phyloP scores from a whole-genome alignment of 768 basidiomycete genomes.

The Kwoniella sp. region DNA sequence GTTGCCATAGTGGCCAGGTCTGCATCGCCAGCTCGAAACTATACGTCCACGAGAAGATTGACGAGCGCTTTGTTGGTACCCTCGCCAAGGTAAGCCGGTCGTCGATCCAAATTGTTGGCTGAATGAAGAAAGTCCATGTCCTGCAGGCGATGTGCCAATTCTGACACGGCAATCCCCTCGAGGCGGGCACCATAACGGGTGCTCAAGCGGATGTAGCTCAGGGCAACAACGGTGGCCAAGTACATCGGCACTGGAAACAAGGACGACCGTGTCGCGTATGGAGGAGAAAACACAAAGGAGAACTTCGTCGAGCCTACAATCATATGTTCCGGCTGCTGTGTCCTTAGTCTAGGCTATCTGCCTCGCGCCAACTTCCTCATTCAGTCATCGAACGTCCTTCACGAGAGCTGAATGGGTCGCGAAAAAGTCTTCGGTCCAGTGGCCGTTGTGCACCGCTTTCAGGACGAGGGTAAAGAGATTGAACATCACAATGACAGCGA shows the following conservation, averaged over 20 bases:
- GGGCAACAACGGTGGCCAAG: background rate
- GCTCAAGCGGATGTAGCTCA: background rate
- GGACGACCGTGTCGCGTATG: background rate
- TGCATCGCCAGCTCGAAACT: background rate
- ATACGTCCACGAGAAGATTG: background rate
- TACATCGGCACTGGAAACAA: background rate
- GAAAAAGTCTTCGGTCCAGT: background rate
- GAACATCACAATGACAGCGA: background rate
- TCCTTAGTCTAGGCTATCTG: background rate
- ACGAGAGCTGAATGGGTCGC: background rate
- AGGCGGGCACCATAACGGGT: background rate
- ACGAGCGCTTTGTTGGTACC: background rate
- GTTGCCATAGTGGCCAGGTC: background rate
- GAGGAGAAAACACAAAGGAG: background rate
- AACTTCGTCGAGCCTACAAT: background rate
- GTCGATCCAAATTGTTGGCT: too few relatives aligned
- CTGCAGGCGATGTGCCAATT: background rate
- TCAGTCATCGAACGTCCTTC: background rate
- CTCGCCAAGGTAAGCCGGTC: background rate
- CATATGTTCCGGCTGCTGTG: too few relatives aligned
- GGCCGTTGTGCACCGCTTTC: background rate
- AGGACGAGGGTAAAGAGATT: background rate
- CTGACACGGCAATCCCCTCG: background rate
- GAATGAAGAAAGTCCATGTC: background rate
- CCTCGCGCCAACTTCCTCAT: background rate